These are phyloP conservation scores for Fereydounia khargensis DNA, from an alignment of 1,284 basidiomycete species.

Conservation along the genomic window DNA sequence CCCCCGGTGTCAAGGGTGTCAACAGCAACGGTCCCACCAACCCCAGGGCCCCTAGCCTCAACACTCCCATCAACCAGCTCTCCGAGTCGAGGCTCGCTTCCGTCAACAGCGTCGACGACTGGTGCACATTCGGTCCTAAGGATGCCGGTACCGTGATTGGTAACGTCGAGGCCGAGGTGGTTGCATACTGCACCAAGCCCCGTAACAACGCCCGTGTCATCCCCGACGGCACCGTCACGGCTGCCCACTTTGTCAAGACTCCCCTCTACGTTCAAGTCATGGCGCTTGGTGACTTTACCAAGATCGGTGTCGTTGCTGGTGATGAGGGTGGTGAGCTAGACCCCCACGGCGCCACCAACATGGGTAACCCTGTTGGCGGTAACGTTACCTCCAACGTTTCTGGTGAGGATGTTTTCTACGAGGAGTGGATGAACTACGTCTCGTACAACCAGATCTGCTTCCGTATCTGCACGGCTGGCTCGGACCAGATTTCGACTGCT, in stretches of 20 bases:
- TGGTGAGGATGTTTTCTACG: slow-evolving; percentile 61
- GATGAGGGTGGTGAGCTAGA: slow-evolving; percentile 55
- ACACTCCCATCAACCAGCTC: slow-evolving; percentile 52
- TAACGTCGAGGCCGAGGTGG: slow-evolving; percentile 67
- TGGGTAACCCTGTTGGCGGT: slow-evolving; percentile 62
- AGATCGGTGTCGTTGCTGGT: slow-evolving; percentile 36
- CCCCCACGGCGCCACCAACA: slow-evolving; percentile 53
- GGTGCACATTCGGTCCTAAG: slow-evolving; percentile 57
- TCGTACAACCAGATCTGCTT: slow-evolving; percentile 50
- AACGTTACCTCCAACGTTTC: slow-evolving; percentile 62
- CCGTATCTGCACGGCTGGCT: slow-evolving; percentile 51
- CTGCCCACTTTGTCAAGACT: slow-evolving; percentile 51
- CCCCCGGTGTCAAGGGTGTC: slow-evolving; percentile 38
- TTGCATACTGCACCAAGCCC: slow-evolving; percentile 70
- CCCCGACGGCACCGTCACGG: slow-evolving; percentile 53
- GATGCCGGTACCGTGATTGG: slow-evolving; percentile 62
- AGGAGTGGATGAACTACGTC: slow-evolving; percentile 61
- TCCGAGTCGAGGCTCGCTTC: slow-evolving; percentile 42
- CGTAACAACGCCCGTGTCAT: slow-evolving; percentile 55
- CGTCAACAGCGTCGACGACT: slow-evolving; percentile 50
- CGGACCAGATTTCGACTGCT: slow-evolving; percentile 30
- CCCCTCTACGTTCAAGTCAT: slow-evolving; percentile 60
- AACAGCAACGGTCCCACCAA: slow-evolving; percentile 48
- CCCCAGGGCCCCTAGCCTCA: slow-evolving; percentile 35
- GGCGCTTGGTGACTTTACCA: slow-evolving; percentile 58